Evolutionary conservation across 495 filamentous ascomycete genomes (phyloP), one percentile per base, ranked within the genome.

Genomic region (Aspergillus baeticus): DNA sequence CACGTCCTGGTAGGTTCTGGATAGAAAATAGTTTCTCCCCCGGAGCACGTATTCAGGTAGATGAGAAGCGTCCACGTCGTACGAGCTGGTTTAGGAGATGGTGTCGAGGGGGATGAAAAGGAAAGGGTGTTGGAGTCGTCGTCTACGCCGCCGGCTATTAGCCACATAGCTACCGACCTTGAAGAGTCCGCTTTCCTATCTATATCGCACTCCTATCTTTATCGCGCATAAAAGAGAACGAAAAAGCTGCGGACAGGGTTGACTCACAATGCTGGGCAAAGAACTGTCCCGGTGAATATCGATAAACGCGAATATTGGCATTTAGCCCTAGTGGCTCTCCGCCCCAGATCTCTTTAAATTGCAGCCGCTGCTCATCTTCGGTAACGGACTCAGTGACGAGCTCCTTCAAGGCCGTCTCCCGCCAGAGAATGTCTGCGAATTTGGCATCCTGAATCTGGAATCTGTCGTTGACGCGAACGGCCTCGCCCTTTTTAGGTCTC

Each of bases 11-110:
- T 85, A 10, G 79, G 77, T 48, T 89, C 81, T 1, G 90, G 90
- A 64, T 96, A 94, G 69, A 98, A 98, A 38, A 94, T 87, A 0
- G 92, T 97, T 64, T 96, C 90, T 37, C 92, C 93, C 21, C 93
- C 93, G 10, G 75, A 60, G 57, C 90, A 87, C 8, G 86, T 87
- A 0, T 88, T 92, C 31, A 98, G 81, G 62, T 97, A 98, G 47
- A 96, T 83, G 1, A 96, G 80, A 6, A 96, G 79, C 0, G 93
- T 96, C 92, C 92, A 98, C 0, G 92, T 96, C 14, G 93, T 96
- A 63, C 83, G 85, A 2, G 83, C 88, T n/a, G 77, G 54, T 36
- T 67, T 62, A 6, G 74, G 58, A 1, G 71, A 13, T 8, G 34
- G 66, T 1, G 73, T 58, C 6, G 57, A 55, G 20, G 75, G 61